Evolutionary conservation across 2,329 filamentous ascomycete genomes (phyloP).

Genomic region (Ophiosphaerella narmari): DNA sequence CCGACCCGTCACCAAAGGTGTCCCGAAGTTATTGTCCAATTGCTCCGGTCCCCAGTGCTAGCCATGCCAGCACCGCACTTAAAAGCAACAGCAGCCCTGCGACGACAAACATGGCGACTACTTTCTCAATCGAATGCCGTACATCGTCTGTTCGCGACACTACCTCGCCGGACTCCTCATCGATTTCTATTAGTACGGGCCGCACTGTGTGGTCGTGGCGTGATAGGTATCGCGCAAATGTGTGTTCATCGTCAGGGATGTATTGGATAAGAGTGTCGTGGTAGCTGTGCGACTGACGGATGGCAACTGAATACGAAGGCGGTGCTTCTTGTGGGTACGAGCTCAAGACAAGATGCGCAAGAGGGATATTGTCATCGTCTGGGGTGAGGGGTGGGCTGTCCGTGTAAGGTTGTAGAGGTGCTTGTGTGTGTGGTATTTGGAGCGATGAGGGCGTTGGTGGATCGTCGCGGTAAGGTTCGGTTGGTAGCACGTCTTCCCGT

Average conservation of each 20-base stretch:
- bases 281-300: constrained; percentile 24
- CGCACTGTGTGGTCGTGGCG: background rate
- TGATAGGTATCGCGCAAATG: background rate
- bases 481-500: background rate
- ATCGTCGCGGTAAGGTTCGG: constrained; percentile 12
- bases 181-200: constrained; percentile 4
- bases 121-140: constrained; percentile 27
- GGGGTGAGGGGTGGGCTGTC: constrained; percentile 4
- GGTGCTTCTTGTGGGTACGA: constrained; percentile 32
- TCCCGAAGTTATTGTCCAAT: background rate
- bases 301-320: constrained; percentile 30
- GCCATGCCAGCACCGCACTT: constrained; percentile 22
- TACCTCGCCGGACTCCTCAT: constrained; percentile 15
- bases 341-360: constrained; percentile 26
- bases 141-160: constrained; percentile 28
- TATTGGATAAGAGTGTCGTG: constrained; percentile 33
- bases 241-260: constrained; percentile 9
- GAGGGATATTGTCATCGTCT: constrained; percentile 33
- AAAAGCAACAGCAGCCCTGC: constrained; percentile 25
- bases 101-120: constrained; percentile 32
- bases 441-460: constrained; percentile 4
- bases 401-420: constrained; percentile 5
- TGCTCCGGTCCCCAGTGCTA: constrained; percentile 14
- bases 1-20: too few relatives aligned
- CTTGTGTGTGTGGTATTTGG: constrained; percentile 9